Evolutionary conservation across 192 early-diverging fungal species (phyloP), one percentile per base, ranked within the genome.

Genomic region (Backusella tarrabulga): DNA sequence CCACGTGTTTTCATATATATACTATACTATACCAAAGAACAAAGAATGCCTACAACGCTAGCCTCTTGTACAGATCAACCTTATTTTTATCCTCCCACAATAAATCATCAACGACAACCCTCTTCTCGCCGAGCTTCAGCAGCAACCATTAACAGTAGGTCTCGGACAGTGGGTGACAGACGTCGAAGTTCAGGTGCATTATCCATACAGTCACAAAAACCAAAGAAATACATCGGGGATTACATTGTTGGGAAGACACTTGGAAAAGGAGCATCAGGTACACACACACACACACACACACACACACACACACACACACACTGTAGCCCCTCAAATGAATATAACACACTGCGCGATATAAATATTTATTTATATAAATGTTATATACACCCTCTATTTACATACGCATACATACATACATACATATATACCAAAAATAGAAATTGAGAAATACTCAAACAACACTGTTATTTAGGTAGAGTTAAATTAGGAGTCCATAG

Each of bases 261-360:
- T 63, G 86, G 86, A 71, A 87, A 87, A 67, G 86, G 86, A 50
- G 84, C 86, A 75, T 87, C 86, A 78, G 86, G 86, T 87, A 87
- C 7, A 63, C 42, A 44, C 42, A 26, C 11, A 60, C 8, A 60
- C 23, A 60, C 11, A 8, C 52, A 56, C 26, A 29, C 26, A 29
- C 46, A 50, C 14, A 19, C 14, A 84, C 7, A 60, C 42, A 44
- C 15, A 26, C 23, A 60, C 3, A 26, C 23, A 26, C 11, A 21
- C 54, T 11, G 38, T 40, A 40, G 23, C 46, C 46, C 46, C 46
- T 50, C 46, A 50, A 17, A 50, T 50, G 6, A 19, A 50, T n/a
- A 50, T 50, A 50, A 44, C 15, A 44, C 42, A 44, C 42, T 44
- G 42, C 42, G 42, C 42, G 15, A 44, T 44, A 44, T 44, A 44